Percentiles rank a stretch among this genome's conserved stretches.
These are phyloP conservation scores for Plasmodium cynomolgi DNA, from an alignment of 169 alveolate genomes.

Conservation along the genomic window DNA sequence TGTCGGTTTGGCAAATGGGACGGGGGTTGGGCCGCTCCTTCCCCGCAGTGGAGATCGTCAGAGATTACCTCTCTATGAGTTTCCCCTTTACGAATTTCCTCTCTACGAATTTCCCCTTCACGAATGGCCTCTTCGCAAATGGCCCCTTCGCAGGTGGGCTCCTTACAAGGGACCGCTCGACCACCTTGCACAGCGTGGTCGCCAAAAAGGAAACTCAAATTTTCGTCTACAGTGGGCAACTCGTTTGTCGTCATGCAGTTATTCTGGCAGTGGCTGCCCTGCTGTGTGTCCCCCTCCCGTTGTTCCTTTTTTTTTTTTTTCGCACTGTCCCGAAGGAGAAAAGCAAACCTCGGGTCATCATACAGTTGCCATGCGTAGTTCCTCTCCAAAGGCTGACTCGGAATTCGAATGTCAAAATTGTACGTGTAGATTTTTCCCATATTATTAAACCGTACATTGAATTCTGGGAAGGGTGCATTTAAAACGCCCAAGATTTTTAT, in stretches of 20 bases:
- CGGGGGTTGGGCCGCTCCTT: neutral
- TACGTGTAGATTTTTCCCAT: slow-evolving; percentile 82
- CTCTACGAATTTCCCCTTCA: too few species aligned
- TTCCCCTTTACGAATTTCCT: too few species aligned
- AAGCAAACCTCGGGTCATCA: slow-evolving; percentile 75
- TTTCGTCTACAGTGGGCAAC: neutral
- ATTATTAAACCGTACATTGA: slow-evolving; percentile 80
- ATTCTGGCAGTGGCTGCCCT: neutral
- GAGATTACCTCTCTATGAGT: too few species aligned
- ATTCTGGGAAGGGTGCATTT: slow-evolving; percentile 75
- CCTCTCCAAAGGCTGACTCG: slow-evolving; percentile 80
- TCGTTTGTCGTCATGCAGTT: neutral
- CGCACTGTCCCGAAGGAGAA: neutral
- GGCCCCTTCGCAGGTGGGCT: too few species aligned
- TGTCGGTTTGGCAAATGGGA: too few species aligned
- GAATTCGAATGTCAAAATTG: slow-evolving; percentile 77
- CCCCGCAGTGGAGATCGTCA: neutral
- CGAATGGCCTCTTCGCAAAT: too few species aligned
- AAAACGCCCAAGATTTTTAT: slow-evolving; percentile 76
- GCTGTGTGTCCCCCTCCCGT: neutral
- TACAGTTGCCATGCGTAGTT: slow-evolving; percentile 82
- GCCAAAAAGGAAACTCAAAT: neutral
- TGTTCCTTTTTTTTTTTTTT: neutral
- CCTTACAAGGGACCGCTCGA: neutral
- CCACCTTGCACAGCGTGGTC: neutral